Base-by-base conservation (phyloP, 176 grass and related monocot genomes). In the Triticum dicoccoides region DNA sequence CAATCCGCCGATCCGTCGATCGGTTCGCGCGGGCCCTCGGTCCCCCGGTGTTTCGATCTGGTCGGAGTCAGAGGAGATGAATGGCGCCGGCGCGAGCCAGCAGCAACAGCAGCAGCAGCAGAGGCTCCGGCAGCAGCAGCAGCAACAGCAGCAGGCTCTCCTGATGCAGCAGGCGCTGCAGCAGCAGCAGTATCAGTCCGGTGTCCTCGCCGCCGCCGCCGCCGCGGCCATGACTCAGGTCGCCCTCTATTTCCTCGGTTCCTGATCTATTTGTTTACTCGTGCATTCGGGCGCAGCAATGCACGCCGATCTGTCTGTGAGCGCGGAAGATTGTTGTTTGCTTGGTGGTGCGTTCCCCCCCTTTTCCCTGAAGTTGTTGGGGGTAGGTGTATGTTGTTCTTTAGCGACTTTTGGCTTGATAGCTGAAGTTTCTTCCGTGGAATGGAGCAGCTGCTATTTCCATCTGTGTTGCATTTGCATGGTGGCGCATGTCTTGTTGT, bases 181-280 rank as follows among this genome's bases (percentile, higher is more conserved):
- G 82, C 90, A 92, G 82, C 92, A 94, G 89, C 89, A 91, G 78
- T 91, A 94, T 90, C 92, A 94, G 72, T 94, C 92, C 29, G 87
- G 89, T 59, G 89, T 94, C 81, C 84, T 94, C 23, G 92, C 92
- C 30, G 92, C 92, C 0, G 92, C 92, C 1, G 90, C 90, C 2
- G 90, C 90, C 9, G 90, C 90, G 32, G 86, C 90, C 80, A 94
- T 94, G 89, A 87, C 92, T 51, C 92, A 91, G 92, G 92, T 91
- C 81, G 42, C 4, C 64, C 13, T 37, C 84, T 62, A 77, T 63
- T 69, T 84, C 61, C 80, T 72, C 76, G 15, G 1, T 44, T 81
- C 81, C 67, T 74, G 89, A 88, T 91, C 89, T 91, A 42, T 54
- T 62, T 73, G 29, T 85, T 68, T 15, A 30, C 5, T 65, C 25